These are phyloP conservation scores for Ilex asprella DNA, from an alignment of 257 asterid genomes.

Conservation along the genomic window DNA sequence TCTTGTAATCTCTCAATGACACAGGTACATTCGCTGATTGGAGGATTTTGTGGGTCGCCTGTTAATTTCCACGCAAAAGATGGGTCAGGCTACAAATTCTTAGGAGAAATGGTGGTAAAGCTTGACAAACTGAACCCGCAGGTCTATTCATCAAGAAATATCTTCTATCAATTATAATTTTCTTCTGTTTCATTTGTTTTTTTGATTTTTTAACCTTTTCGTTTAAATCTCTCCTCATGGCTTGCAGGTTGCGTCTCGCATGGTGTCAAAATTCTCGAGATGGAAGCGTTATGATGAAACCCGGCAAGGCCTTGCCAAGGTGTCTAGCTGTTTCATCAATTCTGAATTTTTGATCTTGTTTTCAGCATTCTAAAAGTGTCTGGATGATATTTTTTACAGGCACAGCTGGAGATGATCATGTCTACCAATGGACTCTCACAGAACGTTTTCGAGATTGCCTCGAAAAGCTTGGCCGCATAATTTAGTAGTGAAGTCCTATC, in stretches of 20 bases:
- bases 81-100: constrained; percentile 71
- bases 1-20: neutral
- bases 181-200: neutral
- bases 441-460: constrained; percentile 84
- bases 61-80: constrained; percentile 67
- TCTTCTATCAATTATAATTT: neutral
- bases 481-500: too few species aligned
- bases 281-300: constrained; percentile 91
- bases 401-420: constrained; percentile 83
- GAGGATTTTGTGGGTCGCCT: constrained; percentile 73
- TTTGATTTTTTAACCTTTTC: neutral
- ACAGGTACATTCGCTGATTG: constrained; percentile 67
- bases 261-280: constrained; percentile 89
- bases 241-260: constrained; percentile 77
- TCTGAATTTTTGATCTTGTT: too few species aligned
- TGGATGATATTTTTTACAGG: constrained; percentile 31
- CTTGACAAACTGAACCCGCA: constrained; percentile 83
- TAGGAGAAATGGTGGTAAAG: constrained; percentile 69
- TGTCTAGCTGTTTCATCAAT: constrained; percentile 6
- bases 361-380: too few species aligned
- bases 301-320: constrained; percentile 76
- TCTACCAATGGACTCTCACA: constrained; percentile 70
- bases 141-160: constrained; percentile 25
- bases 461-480: constrained; percentile 84
- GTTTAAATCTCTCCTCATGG: neutral